A percentile compares a stretch with the other conserved stretches of the same genome.
These are phyloP conservation scores for Phytophthora nicotianae DNA, from an alignment of 352 stramenopile species.

Conservation along the genomic window DNA sequence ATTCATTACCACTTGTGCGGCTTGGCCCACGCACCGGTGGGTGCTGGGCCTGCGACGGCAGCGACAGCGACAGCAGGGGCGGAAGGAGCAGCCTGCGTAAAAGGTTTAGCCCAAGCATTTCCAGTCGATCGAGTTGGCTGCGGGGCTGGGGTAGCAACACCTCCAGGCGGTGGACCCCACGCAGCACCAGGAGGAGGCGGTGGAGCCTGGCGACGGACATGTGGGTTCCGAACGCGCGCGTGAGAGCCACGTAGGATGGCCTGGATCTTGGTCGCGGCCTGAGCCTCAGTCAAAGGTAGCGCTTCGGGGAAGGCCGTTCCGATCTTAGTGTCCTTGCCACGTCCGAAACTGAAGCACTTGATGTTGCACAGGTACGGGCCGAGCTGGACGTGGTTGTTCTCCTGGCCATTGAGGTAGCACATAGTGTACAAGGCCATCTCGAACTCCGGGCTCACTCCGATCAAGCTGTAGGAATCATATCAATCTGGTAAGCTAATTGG, in stretches of 20 bases:
- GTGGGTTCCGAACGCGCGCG: conserved; percentile 35
- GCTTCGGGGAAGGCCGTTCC: conserved; percentile 83
- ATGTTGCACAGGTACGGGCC: conserved; percentile 89
- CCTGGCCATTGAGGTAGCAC: conserved; percentile 92
- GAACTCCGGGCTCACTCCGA: conserved; percentile 96
- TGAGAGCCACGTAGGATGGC: conserved; percentile 59
- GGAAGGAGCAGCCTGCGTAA: conserved; percentile 14
- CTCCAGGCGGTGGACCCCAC: conserved; percentile 47
- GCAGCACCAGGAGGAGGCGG: conserved; percentile 39
- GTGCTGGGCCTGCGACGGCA: conserved; percentile 16
- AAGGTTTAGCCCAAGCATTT: conserved; percentile 45
- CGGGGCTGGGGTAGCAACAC: conserved; percentile 20
- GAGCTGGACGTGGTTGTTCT: conserved; percentile 88
- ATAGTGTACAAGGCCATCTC: conserved; percentile 97
- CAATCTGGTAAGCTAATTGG: background rate
- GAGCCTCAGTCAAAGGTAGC: conserved; percentile 66
- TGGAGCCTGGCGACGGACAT: conserved; percentile 36
- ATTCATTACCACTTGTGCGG: conserved; percentile 62
- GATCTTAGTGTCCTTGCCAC: conserved; percentile 76
- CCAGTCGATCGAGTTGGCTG: conserved; percentile 21
- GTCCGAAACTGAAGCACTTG: conserved; percentile 89
- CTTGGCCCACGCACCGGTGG: conserved; percentile 59
- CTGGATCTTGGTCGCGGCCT: conserved; percentile 82
- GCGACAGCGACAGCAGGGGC: conserved; percentile 3
- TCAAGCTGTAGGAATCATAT: conserved; percentile 60